Conservation (phyloP, 169 alveolate species). For the Hepatocystis sp. region DNA sequence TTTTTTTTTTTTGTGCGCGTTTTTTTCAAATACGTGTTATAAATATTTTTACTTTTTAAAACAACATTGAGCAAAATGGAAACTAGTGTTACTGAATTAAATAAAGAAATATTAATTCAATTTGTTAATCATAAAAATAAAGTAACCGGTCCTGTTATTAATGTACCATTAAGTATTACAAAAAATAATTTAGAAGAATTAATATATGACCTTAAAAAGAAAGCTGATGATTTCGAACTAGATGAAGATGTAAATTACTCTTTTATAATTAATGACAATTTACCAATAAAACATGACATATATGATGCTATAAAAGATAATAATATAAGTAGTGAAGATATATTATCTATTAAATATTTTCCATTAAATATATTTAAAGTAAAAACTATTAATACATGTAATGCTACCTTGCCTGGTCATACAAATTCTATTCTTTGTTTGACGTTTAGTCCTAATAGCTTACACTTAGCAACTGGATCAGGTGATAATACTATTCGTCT, state of each 20-base stretch:
- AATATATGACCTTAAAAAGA: constrained; percentile 76
- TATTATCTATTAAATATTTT: constrained; percentile 84
- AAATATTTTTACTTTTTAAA: neutral
- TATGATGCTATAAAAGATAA: constrained; percentile 80
- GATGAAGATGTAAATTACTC: constrained; percentile 81
- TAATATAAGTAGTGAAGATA: constrained; percentile 84
- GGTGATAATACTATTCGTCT: constrained; percentile 95
- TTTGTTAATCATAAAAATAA: constrained; percentile 73
- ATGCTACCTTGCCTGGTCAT: constrained; percentile 93
- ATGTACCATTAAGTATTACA: constrained; percentile 78
- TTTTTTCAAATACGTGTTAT: too few species aligned
- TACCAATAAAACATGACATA: constrained; percentile 79
- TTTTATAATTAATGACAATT: constrained; percentile 81
- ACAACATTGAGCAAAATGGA: constrained; percentile 15
- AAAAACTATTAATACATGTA: constrained; percentile 92
- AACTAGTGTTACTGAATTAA: neutral
- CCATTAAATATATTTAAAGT: constrained; percentile 90
- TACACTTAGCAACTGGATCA: constrained; percentile 93
- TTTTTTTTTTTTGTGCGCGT: too few species aligned
- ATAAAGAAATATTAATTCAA: constrained; percentile 56
- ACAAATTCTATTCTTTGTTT: constrained; percentile 91
- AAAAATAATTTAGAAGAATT: constrained; percentile 83
- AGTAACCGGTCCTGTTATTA: constrained; percentile 65
- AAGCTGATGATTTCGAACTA: constrained; percentile 27
- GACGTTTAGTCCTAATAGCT: constrained; percentile 94